phyloP scores from a whole-genome alignment of 106 monocot species.

The Agapanthus africanus region DNA sequence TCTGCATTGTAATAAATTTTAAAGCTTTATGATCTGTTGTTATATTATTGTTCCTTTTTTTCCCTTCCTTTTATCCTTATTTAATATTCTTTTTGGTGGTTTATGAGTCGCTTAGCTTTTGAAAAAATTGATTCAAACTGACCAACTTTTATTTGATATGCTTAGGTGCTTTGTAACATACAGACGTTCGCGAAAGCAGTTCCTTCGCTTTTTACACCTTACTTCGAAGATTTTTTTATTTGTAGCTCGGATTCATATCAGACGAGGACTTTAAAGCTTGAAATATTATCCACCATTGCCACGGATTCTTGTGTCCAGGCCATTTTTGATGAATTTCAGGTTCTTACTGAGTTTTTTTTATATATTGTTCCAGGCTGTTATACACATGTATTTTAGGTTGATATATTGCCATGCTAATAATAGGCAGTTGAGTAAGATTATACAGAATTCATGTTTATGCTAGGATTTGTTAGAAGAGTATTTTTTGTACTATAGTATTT shows the following conservation, averaged over 20 bases:
- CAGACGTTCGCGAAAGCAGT: conserved; percentile 66
- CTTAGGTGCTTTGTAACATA: conserved; percentile 84
- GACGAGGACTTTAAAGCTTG: conserved; percentile 71
- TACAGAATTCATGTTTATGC: background rate
- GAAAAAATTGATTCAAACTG: background rate
- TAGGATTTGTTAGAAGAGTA: background rate
- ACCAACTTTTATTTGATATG: conserved; percentile 6
- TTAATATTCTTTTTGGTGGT: background rate
- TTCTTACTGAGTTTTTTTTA: conserved; percentile 20
- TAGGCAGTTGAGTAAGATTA: background rate
- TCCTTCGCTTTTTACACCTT: conserved; percentile 70
- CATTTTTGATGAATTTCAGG: conserved; percentile 93
- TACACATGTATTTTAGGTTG: background rate
- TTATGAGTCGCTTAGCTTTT: background rate
- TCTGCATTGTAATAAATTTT: background rate
- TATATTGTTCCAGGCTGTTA: background rate
- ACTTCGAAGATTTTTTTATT: conserved; percentile 88
- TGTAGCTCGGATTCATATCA: conserved; percentile 62
- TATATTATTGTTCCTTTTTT: background rate
- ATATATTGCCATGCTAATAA: background rate
- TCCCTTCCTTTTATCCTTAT: background rate
- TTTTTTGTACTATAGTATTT: background rate
- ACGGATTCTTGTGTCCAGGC: conserved; percentile 54
- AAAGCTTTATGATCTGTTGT: background rate
- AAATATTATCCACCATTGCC: conserved; percentile 77